phyloP scores from a whole-genome alignment of 805 yeast genomes.

The Kregervanrija delftensis region DNA sequence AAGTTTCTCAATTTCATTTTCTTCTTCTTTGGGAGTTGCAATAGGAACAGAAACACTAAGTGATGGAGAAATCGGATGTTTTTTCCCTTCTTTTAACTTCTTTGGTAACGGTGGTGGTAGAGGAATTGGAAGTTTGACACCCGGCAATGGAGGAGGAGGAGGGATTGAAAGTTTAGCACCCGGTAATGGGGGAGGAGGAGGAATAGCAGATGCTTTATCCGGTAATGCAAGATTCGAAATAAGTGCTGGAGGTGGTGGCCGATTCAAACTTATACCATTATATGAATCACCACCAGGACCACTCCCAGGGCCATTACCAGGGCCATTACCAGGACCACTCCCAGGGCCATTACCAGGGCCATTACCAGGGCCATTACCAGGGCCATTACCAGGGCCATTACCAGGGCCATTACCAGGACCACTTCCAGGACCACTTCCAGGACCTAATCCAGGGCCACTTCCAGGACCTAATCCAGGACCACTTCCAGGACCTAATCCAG shows the following conservation, averaged over 20 bases:
- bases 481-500: slow-evolving; percentile 6
- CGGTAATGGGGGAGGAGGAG: slow-evolving; percentile 27
- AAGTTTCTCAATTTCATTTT: not conserved
- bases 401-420: slow-evolving; percentile 19
- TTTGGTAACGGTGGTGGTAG: slow-evolving; percentile 7
- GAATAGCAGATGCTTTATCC: slow-evolving; percentile 7
- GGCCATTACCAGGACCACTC: slow-evolving; percentile 4
- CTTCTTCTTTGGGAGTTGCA: slow-evolving; percentile 2
- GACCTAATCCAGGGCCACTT: slow-evolving; percentile 4
- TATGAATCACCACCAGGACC: slow-evolving; percentile 2
- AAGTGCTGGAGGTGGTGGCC: slow-evolving; percentile 19
- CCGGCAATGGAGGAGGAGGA: slow-evolving; percentile 21
- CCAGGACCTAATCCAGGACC: slow-evolving; percentile 3
- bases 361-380: slow-evolving; percentile 5
- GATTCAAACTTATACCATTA: slow-evolving; percentile 16
- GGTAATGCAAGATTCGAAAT: slow-evolving; percentile 9
- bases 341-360: slow-evolving; percentile 28
- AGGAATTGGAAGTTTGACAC: slow-evolving; percentile 16
- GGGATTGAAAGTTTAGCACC: slow-evolving; percentile 15
- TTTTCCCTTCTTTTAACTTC: not conserved
- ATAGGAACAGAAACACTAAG: slow-evolving; percentile 10
- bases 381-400: not conserved
- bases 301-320: slow-evolving; percentile 5
- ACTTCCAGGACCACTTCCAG: slow-evolving; percentile 19
- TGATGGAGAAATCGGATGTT: not conserved